phyloP scores from a whole-genome alignment of 73 alveolate genomes.

The Paramecium primaurelia region DNA sequence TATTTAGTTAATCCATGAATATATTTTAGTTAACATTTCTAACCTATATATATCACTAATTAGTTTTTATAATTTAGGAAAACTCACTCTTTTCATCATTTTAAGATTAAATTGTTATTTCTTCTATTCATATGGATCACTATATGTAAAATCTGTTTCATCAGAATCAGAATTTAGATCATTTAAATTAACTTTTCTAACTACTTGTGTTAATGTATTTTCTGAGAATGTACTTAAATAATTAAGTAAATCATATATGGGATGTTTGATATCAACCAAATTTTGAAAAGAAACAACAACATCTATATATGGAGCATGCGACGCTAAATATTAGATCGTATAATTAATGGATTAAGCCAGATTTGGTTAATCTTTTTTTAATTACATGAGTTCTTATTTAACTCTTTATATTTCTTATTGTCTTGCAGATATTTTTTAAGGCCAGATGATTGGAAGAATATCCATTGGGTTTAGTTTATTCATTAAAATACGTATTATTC shows the following conservation, averaged over 20 bases:
- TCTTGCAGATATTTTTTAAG: neutral
- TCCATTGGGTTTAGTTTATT: neutral
- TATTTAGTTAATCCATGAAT: neutral
- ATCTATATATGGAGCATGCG: neutral
- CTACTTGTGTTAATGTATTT: neutral
- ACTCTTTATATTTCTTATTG: neutral
- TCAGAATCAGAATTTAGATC: neutral
- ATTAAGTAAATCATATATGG: neutral
- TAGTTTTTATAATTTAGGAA: neutral
- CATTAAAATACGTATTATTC: conserved; percentile 5
- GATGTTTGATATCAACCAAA: neutral
- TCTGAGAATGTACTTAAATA: neutral
- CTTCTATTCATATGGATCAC: neutral
- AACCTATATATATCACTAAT: neutral
- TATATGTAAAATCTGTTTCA: neutral
- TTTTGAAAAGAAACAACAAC: neutral
- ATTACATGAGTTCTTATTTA: neutral
- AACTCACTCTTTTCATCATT: neutral
- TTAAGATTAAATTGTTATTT: neutral
- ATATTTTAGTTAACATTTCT: neutral
- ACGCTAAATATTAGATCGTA: neutral
- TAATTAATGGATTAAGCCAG: neutral
- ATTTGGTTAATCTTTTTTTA: neutral
- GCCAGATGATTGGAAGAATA: neutral
- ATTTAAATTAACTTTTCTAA: neutral